phyloP scores from a whole-genome alignment of 2,329 filamentous ascomycete species.

The Talaromyces rugulosus region DNA sequence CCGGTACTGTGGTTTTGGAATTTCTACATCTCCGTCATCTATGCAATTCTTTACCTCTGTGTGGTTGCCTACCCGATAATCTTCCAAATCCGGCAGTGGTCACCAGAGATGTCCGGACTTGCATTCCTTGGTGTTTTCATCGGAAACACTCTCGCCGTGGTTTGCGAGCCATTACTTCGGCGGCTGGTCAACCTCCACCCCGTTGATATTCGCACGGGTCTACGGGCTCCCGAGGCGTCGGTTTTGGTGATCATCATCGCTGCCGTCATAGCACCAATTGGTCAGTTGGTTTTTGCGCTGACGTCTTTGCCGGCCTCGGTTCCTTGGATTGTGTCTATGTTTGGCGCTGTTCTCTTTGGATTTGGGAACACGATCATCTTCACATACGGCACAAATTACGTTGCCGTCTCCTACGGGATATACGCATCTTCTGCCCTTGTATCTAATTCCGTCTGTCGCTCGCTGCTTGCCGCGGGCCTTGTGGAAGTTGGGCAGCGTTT shows the following conservation, averaged over 20 bases:
- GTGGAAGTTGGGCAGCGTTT: background rate
- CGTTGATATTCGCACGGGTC: conserved; percentile 65
- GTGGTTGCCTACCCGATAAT: conserved; percentile 26
- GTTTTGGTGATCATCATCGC: conserved; percentile 70
- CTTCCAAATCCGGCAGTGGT: conserved; percentile 33
- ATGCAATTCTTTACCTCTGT: conserved; percentile 24
- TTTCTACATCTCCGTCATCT: conserved; percentile 27
- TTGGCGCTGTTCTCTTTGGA: conserved; percentile 70
- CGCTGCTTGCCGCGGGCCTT: background rate
- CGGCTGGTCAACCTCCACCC: background rate
- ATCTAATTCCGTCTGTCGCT: conserved; percentile 57
- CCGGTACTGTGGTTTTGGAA: conserved; percentile 23
- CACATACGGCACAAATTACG: conserved; percentile 70
- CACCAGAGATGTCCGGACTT: conserved; percentile 34
- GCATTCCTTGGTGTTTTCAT: conserved; percentile 42
- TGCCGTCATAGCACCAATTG: conserved; percentile 63
- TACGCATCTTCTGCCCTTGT: conserved; percentile 71
- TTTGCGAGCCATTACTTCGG: background rate
- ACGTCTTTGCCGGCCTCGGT: conserved; percentile 62
- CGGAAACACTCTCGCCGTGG: conserved; percentile 26
- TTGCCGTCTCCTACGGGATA: conserved; percentile 66
- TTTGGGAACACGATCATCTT: conserved; percentile 66
- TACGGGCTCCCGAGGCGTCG: conserved; percentile 65
- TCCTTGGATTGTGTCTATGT: conserved; percentile 69
- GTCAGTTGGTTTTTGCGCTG: conserved; percentile 76